Conservation (phyloP, 352 stramenopile species). For the Phytophthora palmivora region DNA sequence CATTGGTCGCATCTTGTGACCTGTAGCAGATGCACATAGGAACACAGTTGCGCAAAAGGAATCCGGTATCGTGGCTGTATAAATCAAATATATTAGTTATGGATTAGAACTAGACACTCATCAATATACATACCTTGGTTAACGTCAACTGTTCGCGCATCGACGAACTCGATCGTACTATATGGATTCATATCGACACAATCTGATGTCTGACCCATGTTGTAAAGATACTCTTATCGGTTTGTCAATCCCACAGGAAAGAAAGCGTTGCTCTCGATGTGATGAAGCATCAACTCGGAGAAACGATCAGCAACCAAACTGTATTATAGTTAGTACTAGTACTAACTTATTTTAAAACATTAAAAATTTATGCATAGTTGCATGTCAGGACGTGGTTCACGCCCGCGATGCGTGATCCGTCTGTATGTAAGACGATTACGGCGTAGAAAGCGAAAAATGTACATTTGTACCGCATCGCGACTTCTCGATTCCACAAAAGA, state of each 20-base stretch:
- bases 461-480: too few species aligned
- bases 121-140: slow-evolving; percentile 15
- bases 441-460: too few species aligned
- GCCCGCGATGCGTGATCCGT: too few species aligned
- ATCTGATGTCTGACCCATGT: slow-evolving; percentile 22
- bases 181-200: slow-evolving; percentile 26
- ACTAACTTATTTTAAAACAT: too few species aligned
- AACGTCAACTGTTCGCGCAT: too few species aligned
- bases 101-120: background rate
- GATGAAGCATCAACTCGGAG: slow-evolving; percentile 9
- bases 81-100: slow-evolving; percentile 7
- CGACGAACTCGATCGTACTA: slow-evolving; percentile 23
- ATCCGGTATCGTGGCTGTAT: slow-evolving; percentile 1
- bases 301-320: slow-evolving; percentile 20
- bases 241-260: slow-evolving; percentile 3
- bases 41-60: slow-evolving; percentile 18
- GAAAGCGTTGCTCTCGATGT: slow-evolving; percentile 3
- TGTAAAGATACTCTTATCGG: slow-evolving; percentile 7
- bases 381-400: too few species aligned
- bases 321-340: too few species aligned
- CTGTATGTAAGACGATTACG: too few species aligned
- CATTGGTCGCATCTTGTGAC: slow-evolving; percentile 7
- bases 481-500: too few species aligned
- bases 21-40: slow-evolving; percentile 8
- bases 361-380: too few species aligned